Percentiles rank a stretch among this genome's conserved stretches.
These are phyloP conservation scores for Microcera coccophila DNA, from an alignment of 2,329 filamentous ascomycete genomes.

Conservation along the genomic window DNA sequence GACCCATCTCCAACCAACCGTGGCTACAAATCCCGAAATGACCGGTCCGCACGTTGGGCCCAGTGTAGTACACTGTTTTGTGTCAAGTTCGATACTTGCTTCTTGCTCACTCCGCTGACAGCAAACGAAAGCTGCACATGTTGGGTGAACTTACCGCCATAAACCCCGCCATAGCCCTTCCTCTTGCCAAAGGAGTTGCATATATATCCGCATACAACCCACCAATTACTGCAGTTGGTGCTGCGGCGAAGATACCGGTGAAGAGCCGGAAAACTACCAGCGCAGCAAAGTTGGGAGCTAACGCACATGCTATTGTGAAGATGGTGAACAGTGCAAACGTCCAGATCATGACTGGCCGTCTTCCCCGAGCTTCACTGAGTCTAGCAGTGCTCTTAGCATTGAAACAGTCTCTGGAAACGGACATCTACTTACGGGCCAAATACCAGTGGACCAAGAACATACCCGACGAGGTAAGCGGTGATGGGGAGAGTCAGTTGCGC, in stretches of 20 bases:
- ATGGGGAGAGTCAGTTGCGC: background rate
- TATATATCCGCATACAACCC: constrained; percentile 46
- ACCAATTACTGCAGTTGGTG: constrained; percentile 40
- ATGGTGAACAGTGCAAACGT: constrained; percentile 44
- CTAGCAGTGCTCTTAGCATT: too few relatives aligned
- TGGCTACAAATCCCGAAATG: constrained; percentile 40
- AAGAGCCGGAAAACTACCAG: constrained; percentile 44
- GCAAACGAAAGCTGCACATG: too few relatives aligned
- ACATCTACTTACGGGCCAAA: too few relatives aligned
- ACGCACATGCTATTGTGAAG: constrained; percentile 39
- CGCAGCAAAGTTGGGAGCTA: constrained; percentile 38
- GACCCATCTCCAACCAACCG: constrained; percentile 42
- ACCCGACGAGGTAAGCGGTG: constrained; percentile 12
- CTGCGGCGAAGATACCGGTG: constrained; percentile 36
- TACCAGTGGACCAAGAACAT: constrained; percentile 35
- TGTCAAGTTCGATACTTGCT: too few relatives aligned
- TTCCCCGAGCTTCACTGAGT: constrained; percentile 39
- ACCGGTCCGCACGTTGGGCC: constrained; percentile 41
- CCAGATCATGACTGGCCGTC: constrained; percentile 40
- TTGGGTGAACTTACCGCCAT: constrained; percentile 34
- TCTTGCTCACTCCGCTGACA: too few relatives aligned
- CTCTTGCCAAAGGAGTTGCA: constrained; percentile 28
- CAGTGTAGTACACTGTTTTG: constrained; percentile 19
- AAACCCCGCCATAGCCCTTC: constrained; percentile 36
- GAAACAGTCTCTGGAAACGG: too few relatives aligned